These are phyloP conservation scores for Acaromyces ingoldii DNA, from an alignment of 1,284 basidiomycete genomes.

Conservation along the genomic window DNA sequence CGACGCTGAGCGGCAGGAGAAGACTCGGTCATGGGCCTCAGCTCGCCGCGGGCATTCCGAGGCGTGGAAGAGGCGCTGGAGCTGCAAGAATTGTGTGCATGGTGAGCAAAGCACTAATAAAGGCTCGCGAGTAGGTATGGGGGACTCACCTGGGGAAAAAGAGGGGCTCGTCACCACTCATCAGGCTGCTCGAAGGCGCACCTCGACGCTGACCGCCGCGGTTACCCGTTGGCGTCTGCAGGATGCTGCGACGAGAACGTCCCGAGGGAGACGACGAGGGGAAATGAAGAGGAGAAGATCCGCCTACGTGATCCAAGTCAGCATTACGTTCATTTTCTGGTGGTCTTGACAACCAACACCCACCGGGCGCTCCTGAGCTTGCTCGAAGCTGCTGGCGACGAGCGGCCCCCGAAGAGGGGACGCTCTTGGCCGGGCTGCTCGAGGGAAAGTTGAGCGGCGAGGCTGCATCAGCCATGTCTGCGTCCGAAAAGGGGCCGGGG, in stretches of 20 bases:
- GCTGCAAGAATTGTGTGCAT: conserved; percentile 8
- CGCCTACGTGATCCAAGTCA: conserved; percentile 7
- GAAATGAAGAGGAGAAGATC: conserved; percentile 42
- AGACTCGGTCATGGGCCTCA: conserved; percentile 32
- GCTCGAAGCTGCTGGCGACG: conserved; percentile 17
- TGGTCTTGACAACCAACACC: background rate
- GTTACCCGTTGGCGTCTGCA: conserved; percentile 10
- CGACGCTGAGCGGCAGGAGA: conserved; percentile 60
- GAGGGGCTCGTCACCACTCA: conserved; percentile 35
- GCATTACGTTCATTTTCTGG: background rate
- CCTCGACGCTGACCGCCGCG: conserved; percentile 18
- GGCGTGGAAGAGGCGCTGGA: conserved; percentile 37
- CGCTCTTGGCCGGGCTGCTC: conserved; percentile 38
- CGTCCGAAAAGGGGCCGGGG: conserved; percentile 3
- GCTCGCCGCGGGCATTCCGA: conserved; percentile 40
- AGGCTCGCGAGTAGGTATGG: background rate
- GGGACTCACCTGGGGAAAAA: conserved; percentile 35
- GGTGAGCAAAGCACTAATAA: background rate
- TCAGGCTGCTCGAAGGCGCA: conserved; percentile 22
- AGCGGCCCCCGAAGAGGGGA: conserved; percentile 12
- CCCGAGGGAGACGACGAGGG: conserved; percentile 41
- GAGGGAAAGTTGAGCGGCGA: conserved; percentile 35
- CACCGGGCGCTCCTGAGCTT: background rate
- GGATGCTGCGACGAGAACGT: conserved; percentile 21
- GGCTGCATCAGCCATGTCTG: background rate